phyloP scores from a whole-genome alignment of 768 basidiomycete genomes.

The Naganishia randhawae region DNA sequence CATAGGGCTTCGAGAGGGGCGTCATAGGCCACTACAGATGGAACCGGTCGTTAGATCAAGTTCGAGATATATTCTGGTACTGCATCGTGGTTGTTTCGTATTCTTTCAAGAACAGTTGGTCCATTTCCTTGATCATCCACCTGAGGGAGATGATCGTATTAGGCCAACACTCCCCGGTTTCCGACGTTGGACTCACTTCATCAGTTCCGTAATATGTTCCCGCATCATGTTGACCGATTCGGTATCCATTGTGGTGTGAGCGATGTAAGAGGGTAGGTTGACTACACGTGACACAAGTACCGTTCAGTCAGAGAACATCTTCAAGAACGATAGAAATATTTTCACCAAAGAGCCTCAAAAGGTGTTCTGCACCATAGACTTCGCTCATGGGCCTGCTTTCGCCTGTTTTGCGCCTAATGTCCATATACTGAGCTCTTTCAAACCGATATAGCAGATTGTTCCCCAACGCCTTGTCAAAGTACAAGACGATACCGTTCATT shows the following conservation, averaged over 20 bases:
- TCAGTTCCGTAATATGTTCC: conserved; percentile 84
- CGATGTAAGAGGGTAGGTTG: conserved; percentile 84
- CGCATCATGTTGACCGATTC: conserved; percentile 76
- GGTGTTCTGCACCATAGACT: conserved; percentile 90
- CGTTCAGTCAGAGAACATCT: neutral
- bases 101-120: conserved; percentile 68
- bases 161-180: neutral
- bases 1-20: neutral
- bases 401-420: conserved; percentile 61
- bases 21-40: neutral
- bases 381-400: conserved; percentile 78
- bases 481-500: conserved; percentile 75
- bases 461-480: conserved; percentile 84
- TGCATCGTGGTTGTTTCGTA: conserved; percentile 72
- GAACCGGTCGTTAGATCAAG: conserved; percentile 15
- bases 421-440: conserved; percentile 87
- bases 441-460: conserved; percentile 89
- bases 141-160: conserved; percentile 51
- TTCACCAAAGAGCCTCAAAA: conserved; percentile 84
- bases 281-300: conserved; percentile 57
- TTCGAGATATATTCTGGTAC: conserved; percentile 71
- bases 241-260: conserved; percentile 80
- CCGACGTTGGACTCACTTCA: conserved; percentile 58
- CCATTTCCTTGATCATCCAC: conserved; percentile 73
- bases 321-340: neutral